Evolutionary conservation across 2,329 filamentous ascomycete genomes (phyloP).

Genomic region (Verticillium nubilum): DNA sequence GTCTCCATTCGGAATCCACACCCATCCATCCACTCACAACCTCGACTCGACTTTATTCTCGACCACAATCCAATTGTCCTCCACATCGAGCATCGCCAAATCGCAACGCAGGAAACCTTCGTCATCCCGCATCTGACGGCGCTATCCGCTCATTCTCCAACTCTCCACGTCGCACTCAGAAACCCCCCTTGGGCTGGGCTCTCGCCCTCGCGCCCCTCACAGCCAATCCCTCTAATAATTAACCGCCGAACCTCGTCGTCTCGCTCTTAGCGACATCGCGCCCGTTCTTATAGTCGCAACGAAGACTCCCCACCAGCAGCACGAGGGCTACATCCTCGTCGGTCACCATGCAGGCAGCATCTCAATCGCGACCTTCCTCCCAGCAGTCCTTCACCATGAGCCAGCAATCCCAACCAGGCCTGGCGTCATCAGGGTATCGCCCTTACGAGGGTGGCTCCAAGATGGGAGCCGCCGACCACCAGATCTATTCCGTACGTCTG

Average conservation of each 20-base stretch:
- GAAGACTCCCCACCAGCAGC: background rate
- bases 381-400: constrained; percentile 55
- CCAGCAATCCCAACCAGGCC: constrained; percentile 42
- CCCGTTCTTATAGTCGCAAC: background rate
- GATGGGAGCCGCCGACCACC: constrained; percentile 30
- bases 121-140: background rate
- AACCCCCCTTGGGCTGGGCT: background rate
- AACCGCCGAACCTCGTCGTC: background rate
- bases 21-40: background rate
- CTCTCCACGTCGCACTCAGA: background rate
- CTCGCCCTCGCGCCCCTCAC: background rate
- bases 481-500: constrained; percentile 56
- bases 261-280: background rate
- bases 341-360: background rate
- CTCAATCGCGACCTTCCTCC: constrained; percentile 37
- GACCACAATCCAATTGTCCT: background rate
- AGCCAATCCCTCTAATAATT: background rate
- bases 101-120: background rate
- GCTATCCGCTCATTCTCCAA: background rate
- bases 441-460: constrained; percentile 31
- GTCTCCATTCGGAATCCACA: background rate
- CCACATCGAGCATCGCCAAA: background rate
- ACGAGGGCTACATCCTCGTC: background rate
- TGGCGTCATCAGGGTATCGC: constrained; percentile 28
- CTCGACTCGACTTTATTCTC: background rate